A percentile compares a stretch with the other conserved stretches of the same genome.
These are phyloP conservation scores for Phoma sp. DNA, from an alignment of 2,329 filamentous ascomycete genomes.

Conservation along the genomic window DNA sequence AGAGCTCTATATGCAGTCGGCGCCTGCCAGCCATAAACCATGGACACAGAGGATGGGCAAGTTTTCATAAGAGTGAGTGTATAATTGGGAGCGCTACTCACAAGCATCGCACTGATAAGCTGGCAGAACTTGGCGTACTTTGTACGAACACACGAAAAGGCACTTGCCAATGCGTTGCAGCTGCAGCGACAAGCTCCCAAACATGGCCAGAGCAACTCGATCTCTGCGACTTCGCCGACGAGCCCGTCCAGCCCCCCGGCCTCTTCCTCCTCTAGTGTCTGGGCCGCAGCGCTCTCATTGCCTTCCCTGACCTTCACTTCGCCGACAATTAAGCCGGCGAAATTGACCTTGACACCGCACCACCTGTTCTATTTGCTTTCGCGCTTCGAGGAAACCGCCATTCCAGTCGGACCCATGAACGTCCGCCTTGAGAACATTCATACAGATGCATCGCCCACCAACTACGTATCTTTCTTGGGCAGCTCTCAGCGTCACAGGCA, in stretches of 20 bases:
- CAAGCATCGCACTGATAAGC: slow-evolving; percentile 36
- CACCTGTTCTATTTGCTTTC: slow-evolving; percentile 97
- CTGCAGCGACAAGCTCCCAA: slow-evolving; percentile 75
- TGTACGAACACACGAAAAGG: slow-evolving; percentile 96
- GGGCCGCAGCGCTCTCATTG: slow-evolving; percentile 86
- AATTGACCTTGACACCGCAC: slow-evolving; percentile 90
- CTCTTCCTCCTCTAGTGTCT: slow-evolving; percentile 68
- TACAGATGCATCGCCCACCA: slow-evolving; percentile 81
- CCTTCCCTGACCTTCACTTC: slow-evolving; percentile 85
- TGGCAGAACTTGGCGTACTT: slow-evolving; percentile 89
- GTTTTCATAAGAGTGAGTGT: slow-evolving; percentile 79
- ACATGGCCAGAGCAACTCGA: slow-evolving; percentile 61
- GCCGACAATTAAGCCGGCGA: slow-evolving; percentile 83
- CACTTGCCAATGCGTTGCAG: slow-evolving; percentile 92
- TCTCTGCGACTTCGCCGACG: slow-evolving; percentile 48
- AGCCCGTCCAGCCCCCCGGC: slow-evolving; percentile 53
- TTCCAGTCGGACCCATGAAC: slow-evolving; percentile 94
- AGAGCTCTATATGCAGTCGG: slow-evolving; percentile 44
- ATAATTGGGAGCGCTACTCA: background rate
- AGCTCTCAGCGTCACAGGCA: slow-evolving; percentile 81
- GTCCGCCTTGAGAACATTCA: slow-evolving; percentile 93
- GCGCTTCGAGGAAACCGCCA: slow-evolving; percentile 89
- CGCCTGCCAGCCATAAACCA: slow-evolving; percentile 49
- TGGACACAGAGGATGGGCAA: slow-evolving; percentile 90
- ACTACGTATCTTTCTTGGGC: slow-evolving; percentile 94